phyloP scores from a whole-genome alignment of 805 yeast genomes.

The Cyberlindnera galapagoensis region DNA sequence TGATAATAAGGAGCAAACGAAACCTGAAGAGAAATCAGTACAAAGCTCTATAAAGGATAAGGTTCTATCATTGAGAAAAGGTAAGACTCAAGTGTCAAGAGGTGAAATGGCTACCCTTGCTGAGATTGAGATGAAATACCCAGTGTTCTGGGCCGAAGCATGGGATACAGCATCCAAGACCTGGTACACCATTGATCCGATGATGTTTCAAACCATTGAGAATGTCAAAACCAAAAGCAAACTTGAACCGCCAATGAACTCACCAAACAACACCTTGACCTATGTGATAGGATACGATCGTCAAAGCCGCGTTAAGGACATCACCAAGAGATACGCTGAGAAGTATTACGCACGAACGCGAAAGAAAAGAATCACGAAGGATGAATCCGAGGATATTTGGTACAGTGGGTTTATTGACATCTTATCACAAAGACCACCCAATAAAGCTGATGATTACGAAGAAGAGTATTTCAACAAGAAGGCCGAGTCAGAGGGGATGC shows the following conservation, averaged over 20 bases:
- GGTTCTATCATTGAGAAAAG: slow-evolving; percentile 17
- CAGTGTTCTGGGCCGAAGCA: slow-evolving; percentile 90
- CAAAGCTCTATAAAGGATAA: slow-evolving; percentile 12
- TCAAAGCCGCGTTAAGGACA: slow-evolving; percentile 62
- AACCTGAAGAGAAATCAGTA: not conserved
- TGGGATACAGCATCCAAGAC: slow-evolving; percentile 69
- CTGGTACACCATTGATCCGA: slow-evolving; percentile 88
- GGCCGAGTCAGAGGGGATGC: slow-evolving; percentile 78
- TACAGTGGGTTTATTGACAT: slow-evolving; percentile 36
- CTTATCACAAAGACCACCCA: slow-evolving; percentile 16
- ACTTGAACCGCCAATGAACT: slow-evolving; percentile 68
- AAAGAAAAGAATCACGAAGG: slow-evolving; percentile 63
- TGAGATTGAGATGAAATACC: slow-evolving; percentile 36
- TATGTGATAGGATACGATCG: slow-evolving; percentile 78
- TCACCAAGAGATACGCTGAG: slow-evolving; percentile 76
- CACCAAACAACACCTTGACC: slow-evolving; percentile 49
- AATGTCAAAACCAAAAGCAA: slow-evolving; percentile 46
- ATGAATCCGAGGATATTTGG: slow-evolving; percentile 51
- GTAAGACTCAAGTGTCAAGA: slow-evolving; percentile 3
- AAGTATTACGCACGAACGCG: slow-evolving; percentile 68
- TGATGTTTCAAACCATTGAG: slow-evolving; percentile 58
- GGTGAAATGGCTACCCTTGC: slow-evolving; percentile 13
- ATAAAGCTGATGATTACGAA: slow-evolving; percentile 39
- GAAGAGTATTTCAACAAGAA: slow-evolving; percentile 52
- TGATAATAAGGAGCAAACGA: too few relatives aligned